phyloP scores from a whole-genome alignment of 169 alveolate genomes.

The Plasmodium adleri region DNA sequence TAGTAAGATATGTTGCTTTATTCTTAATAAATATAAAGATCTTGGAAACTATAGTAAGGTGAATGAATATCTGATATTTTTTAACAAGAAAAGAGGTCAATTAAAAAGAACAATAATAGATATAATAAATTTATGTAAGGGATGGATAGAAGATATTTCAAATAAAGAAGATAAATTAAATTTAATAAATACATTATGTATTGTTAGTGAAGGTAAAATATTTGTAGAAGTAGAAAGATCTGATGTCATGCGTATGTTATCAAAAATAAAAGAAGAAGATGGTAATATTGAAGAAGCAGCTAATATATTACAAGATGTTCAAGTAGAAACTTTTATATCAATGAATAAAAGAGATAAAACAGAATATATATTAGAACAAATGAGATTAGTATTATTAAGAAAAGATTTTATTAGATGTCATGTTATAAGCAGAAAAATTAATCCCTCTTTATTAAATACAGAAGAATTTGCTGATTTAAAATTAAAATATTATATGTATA shows the following conservation, averaged over 20 bases:
- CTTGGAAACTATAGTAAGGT: constrained; percentile 78
- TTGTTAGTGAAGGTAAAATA: constrained; percentile 84
- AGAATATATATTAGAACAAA: constrained; percentile 83
- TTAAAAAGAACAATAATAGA: constrained; percentile 80
- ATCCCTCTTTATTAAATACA: constrained; percentile 75
- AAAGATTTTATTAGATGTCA: constrained; percentile 84
- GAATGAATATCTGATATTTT: constrained; percentile 79
- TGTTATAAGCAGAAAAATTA: constrained; percentile 83
- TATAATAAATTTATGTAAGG: constrained; percentile 78
- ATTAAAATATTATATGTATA: constrained; percentile 80
- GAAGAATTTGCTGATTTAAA: constrained; percentile 76
- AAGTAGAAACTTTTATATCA: constrained; percentile 85
- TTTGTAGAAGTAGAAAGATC: constrained; percentile 85
- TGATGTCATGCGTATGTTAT: constrained; percentile 75
- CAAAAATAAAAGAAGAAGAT: constrained; percentile 81
- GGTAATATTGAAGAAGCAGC: constrained; percentile 85
- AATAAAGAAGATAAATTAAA: constrained; percentile 76
- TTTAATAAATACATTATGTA: constrained; percentile 78
- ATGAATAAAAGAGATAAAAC: constrained; percentile 81
- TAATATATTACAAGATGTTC: constrained; percentile 79
- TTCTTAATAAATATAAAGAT: constrained; percentile 77
- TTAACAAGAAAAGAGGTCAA: constrained; percentile 83
- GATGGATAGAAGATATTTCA: constrained; percentile 77
- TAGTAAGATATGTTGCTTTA: constrained; percentile 78
- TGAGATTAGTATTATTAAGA: constrained; percentile 82